A percentile compares a stretch with the other conserved stretches of the same genome.
These are phyloP conservation scores for Hericium rajendrae DNA, from an alignment of 768 basidiomycete genomes.

Conservation along the genomic window DNA sequence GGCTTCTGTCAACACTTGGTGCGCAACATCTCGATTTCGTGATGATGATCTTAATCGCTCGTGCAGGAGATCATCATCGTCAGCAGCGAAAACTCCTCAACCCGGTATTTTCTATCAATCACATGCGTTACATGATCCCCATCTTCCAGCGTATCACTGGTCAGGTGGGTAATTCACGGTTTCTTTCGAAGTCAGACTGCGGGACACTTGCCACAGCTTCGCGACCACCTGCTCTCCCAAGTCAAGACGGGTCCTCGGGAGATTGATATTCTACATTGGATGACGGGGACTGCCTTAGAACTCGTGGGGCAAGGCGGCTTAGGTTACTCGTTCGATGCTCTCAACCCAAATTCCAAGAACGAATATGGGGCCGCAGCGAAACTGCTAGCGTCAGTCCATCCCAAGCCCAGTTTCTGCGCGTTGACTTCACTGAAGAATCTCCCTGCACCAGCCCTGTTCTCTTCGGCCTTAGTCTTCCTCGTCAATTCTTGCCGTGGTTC, in stretches of 20 bases:
- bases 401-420: too few relatives aligned
- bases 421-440: not conserved
- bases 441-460: not conserved
- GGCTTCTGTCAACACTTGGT: constrained; percentile 30
- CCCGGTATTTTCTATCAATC: constrained; percentile 18
- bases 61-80: constrained; percentile 18
- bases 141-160: constrained; percentile 25
- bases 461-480: not conserved
- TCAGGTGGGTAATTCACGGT: constrained; percentile 15
- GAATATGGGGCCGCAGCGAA: constrained; percentile 23
- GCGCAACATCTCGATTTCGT: not conserved
- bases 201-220: not conserved
- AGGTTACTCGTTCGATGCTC: constrained; percentile 24
- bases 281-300: constrained; percentile 26
- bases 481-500: constrained; percentile 2
- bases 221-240: not conserved
- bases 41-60: not conserved
- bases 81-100: constrained; percentile 21
- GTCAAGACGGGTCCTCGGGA: constrained; percentile 18
- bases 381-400: constrained; percentile 20
- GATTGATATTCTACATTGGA: constrained; percentile 25
- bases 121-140: constrained; percentile 14
- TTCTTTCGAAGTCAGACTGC: constrained; percentile 9
- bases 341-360: constrained; percentile 18
- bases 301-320: constrained; percentile 26